Evolutionary conservation across 2,329 filamentous ascomycete genomes (phyloP).

Genomic region (Penicillium italicum): DNA sequence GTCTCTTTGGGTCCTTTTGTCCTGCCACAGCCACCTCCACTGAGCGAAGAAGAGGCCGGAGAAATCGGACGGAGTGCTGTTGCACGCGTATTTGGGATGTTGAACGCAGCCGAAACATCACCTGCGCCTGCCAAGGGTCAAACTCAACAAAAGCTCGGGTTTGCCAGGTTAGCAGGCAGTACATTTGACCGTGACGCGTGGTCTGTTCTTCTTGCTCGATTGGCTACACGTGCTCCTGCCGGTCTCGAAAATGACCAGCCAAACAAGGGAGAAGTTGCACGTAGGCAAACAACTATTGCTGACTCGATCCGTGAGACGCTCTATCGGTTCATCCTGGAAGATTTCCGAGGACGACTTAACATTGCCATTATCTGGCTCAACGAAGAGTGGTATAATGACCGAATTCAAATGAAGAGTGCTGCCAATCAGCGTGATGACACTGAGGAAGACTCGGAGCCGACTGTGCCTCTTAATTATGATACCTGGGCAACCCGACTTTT

Average conservation of each 20-base stretch:
- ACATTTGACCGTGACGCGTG: slow-evolving; percentile 84
- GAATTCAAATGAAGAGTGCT: slow-evolving; percentile 50
- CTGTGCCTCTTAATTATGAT: slow-evolving; percentile 61
- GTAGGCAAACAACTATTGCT: slow-evolving; percentile 40
- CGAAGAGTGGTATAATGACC: slow-evolving; percentile 97
- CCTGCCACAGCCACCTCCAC: slow-evolving; percentile 69
- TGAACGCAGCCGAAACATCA: slow-evolving; percentile 68
- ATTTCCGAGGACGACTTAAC: slow-evolving; percentile 86
- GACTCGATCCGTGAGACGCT: slow-evolving; percentile 74
- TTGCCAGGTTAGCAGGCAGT: slow-evolving; percentile 79
- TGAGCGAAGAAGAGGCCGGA: slow-evolving; percentile 69
- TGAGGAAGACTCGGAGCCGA: slow-evolving; percentile 46
- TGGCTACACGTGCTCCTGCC: slow-evolving; percentile 74
- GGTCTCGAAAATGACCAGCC: slow-evolving; percentile 57
- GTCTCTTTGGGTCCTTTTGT: slow-evolving; percentile 70
- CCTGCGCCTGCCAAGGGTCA: slow-evolving; percentile 50
- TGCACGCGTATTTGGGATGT: slow-evolving; percentile 71
- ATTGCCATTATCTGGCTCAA: slow-evolving; percentile 90
- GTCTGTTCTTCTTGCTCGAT: slow-evolving; percentile 79
- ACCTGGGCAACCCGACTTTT: slow-evolving; percentile 76
- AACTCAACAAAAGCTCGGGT: slow-evolving; percentile 60
- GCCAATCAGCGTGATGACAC: slow-evolving; percentile 40
- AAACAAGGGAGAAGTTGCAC: slow-evolving; percentile 26
- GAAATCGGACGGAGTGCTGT: slow-evolving; percentile 72
- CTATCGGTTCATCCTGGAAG: slow-evolving; percentile 82